Conservation (phyloP, 2,329 filamentous ascomycete species). For the Diplodia corticola region DNA sequence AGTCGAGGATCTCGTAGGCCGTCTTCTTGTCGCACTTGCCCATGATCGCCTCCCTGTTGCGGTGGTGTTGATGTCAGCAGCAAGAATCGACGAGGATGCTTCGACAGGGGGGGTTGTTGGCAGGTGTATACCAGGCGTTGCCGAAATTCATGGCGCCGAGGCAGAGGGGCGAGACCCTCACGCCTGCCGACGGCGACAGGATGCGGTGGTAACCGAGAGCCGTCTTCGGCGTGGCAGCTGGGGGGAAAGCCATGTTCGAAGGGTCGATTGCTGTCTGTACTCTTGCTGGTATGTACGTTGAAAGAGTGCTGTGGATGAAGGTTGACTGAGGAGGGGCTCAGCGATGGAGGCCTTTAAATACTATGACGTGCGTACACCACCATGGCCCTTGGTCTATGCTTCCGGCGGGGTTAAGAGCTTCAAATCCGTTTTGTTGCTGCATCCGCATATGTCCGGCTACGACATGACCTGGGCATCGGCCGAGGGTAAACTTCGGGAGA, state of each 20-base stretch:
- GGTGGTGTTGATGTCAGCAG: no score
- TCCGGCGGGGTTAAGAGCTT: not conserved
- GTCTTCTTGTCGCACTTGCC: constrained; percentile 50
- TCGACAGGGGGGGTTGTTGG: no score
- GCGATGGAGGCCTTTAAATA: not conserved
- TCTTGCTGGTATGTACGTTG: no score
- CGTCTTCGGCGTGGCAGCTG: constrained; percentile 34
- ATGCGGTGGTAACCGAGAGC: constrained; percentile 56
- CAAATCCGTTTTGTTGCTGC: not conserved
- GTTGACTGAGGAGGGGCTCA: not conserved
- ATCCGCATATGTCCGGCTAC: not conserved
- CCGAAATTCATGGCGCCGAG: constrained; percentile 60
- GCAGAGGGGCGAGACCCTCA: constrained; percentile 56
- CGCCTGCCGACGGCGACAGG: constrained; percentile 52
- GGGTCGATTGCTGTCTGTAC: no score
- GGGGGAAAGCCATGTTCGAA: constrained; percentile 29
- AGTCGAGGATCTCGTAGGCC: constrained; percentile 65
- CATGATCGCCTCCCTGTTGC: not conserved
- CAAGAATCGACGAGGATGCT: not conserved
- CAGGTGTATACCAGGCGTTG: constrained; percentile 43
- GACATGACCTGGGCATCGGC: not conserved
- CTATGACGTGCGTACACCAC: not conserved
- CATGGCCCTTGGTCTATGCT: not conserved
- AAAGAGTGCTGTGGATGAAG: not conserved
- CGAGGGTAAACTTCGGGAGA: not conserved